Evolutionary conservation across 2,329 filamentous ascomycete species (phyloP), one percentile per base, ranked within the genome.

Genomic region (Exophiala phaeomuriformis): DNA sequence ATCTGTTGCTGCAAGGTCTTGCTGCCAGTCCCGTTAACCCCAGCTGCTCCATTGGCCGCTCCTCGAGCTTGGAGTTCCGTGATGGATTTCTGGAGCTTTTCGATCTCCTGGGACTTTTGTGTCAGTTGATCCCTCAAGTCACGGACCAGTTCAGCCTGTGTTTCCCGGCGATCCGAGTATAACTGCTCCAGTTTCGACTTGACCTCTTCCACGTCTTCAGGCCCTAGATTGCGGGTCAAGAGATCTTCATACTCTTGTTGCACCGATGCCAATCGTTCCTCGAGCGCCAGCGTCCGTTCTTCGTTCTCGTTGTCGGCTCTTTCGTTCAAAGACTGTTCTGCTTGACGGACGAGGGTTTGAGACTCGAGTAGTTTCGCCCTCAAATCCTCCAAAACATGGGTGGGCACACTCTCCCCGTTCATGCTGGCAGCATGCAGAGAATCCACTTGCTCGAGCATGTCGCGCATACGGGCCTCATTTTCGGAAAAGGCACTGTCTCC

Each of bases 1-100:
- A 98, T 95, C 74, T 97, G 93, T 74, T 98, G 91, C 69, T 95
- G 90, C 42, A 97, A 82, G 8, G 89, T 94, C 79, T 95, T 95
- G 77, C 86, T 86, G 65, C 88, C 88, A 52, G 82, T 75, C 41
- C 82, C 82, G 59, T 83, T 88, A 29, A 39, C 53, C 5, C n/a
- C 19, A 76, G 72, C 77, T 33, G 72, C 72, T 61, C 79, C 79
- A 47, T 62, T 63, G 12, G 51, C 43, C 4, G 40, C 31, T n/a
- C 49, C 45, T 58, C 83, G 81, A 64, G 81, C 79, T 68, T 91
- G 86, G 8, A 93, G 78, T 57, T 90, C 85, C 41, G 94, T 87
- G 44, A 95, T 83, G 33, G 90, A 81, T 33, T 81, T 79, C 72
- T 86, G 88, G 71, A 96, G 81, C 64, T 86, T 86, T 57, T 82